Evolutionary conservation across 352 stramenopile species (phyloP).

Genomic region (Thraustochytrium sp.): DNA sequence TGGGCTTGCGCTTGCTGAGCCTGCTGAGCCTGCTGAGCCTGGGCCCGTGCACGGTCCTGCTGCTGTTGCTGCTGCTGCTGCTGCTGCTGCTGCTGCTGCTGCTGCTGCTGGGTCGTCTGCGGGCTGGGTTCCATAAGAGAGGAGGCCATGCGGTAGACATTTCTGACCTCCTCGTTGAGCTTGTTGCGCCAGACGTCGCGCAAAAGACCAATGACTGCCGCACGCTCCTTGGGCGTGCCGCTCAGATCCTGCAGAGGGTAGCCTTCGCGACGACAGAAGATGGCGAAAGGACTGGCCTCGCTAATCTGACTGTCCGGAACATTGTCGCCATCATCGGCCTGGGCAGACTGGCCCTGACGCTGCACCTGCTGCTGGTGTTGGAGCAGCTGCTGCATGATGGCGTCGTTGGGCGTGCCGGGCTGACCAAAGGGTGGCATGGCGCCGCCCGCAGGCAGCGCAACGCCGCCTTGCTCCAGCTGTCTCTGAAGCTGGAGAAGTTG

Average conservation of each 20-base stretch:
- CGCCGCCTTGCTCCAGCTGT: too few species aligned
- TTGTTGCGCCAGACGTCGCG: background rate
- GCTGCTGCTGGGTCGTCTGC: background rate
- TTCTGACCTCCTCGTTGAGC: background rate
- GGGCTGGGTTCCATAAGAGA: background rate
- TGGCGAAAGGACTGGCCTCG: background rate
- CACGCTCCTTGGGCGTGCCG: background rate
- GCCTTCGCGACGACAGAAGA: background rate
- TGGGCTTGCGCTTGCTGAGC: background rate
- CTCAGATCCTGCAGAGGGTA: background rate
- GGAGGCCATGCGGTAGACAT: background rate
- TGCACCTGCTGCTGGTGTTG: background rate
- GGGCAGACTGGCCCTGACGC: background rate
- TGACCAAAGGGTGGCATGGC: too few species aligned
- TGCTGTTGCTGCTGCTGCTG: background rate
- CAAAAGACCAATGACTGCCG: background rate
- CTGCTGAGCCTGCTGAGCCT: background rate
- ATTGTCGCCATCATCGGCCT: background rate
- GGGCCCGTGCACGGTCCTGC: background rate
- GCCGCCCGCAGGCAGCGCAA: too few species aligned
- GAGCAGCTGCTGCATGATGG: background rate
- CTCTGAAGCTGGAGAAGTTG: background rate
- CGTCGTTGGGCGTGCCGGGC: too few species aligned
- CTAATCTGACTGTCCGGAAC: background rate
- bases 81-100: background rate